A percentile compares a stretch with the other conserved stretches of the same genome.
Conservation (phyloP, 306 rosid species). For the Mucuna pruriens region DNA sequence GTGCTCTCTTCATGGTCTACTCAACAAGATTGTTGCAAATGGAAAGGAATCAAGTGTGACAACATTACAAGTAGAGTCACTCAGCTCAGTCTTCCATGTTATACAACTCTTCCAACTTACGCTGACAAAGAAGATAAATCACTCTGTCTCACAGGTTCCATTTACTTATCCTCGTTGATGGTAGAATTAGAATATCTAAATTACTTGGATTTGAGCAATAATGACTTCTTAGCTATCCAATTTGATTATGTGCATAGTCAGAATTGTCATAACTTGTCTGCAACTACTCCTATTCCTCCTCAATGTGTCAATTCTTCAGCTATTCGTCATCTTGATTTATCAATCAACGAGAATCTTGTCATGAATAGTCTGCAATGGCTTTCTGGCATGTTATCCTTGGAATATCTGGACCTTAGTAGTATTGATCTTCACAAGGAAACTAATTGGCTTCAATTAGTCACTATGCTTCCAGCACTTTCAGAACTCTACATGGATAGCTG, state of each 20-base stretch:
- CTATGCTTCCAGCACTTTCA: background rate
- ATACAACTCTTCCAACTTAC: background rate
- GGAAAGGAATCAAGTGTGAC: background rate
- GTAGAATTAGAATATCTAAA: background rate
- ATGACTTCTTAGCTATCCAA: background rate
- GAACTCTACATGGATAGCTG: background rate
- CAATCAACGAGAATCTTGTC: background rate
- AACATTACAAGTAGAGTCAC: background rate
- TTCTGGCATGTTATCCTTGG: background rate
- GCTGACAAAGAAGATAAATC: background rate
- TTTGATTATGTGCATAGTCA: background rate
- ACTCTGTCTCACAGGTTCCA: background rate
- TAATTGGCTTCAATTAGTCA: background rate
- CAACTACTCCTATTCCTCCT: background rate
- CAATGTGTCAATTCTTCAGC: background rate
- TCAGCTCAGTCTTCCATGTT: background rate
- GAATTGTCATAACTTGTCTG: background rate
- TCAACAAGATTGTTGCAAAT: background rate
- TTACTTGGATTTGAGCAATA: background rate
- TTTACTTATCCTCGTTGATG: background rate
- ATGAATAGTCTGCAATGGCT: conserved; percentile 18
- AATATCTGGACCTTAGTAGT: background rate
- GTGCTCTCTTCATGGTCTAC: background rate
- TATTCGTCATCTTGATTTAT: background rate
- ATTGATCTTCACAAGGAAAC: conserved; percentile 3